phyloP scores from a whole-genome alignment of 441 rosid genomes.

The Manihot esculenta region DNA sequence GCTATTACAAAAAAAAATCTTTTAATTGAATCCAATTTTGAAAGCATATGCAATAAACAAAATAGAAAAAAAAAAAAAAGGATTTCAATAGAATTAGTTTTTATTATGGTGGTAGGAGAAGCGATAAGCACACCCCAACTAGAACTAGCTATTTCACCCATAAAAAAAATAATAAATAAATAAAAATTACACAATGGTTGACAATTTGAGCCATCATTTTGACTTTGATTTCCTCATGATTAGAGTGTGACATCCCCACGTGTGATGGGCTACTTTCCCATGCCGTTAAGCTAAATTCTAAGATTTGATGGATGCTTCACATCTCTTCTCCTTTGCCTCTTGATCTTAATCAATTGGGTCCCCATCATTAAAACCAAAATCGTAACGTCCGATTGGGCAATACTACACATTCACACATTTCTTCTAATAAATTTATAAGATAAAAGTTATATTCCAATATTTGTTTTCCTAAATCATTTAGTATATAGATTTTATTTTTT shows the following conservation, averaged over 20 bases:
- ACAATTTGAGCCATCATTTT: not conserved
- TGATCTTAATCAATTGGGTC: not conserved
- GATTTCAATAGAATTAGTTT: not conserved
- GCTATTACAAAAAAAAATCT: no score
- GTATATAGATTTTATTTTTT: no score
- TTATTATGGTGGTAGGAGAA: not conserved
- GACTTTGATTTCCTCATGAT: not conserved
- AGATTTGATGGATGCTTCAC: not conserved
- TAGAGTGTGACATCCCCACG: not conserved
- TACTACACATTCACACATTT: no score
- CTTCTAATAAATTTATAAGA: no score
- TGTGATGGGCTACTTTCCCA: not conserved
- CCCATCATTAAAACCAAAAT: no score
- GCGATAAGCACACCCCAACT: conserved; percentile 1
- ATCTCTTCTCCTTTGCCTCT: not conserved
- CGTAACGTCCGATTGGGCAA: no score
- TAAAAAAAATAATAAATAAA: not conserved
- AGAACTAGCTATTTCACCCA: not conserved
- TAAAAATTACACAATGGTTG: not conserved
- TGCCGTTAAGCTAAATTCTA: not conserved
- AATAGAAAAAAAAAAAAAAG: no score
- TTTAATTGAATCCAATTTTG: not conserved
- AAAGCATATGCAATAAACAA: not conserved
- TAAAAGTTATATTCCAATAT: no score
- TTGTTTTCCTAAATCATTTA: no score